Evolutionary conservation across 2,329 filamentous ascomycete species (phyloP).

Genomic region (Arthrobotrys entomopaga): DNA sequence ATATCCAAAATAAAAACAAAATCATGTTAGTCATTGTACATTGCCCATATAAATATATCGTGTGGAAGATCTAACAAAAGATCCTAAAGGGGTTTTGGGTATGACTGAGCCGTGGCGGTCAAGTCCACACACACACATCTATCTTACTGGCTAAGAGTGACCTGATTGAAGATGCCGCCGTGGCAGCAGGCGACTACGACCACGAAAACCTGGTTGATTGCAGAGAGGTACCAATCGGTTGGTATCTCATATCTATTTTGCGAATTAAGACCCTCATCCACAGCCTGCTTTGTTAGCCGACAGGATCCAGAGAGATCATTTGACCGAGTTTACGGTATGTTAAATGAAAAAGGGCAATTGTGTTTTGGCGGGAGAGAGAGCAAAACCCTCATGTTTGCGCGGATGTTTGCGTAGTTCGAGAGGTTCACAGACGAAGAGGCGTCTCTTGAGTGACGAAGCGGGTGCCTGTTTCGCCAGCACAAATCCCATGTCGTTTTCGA

Average conservation of each 20-base stretch:
- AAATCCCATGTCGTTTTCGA: constrained; percentile 8
- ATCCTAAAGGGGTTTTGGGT: constrained; percentile 44
- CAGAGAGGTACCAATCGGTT: constrained; percentile 41
- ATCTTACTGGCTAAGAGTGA: constrained; percentile 49
- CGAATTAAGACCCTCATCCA: constrained; percentile 42
- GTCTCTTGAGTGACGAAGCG: constrained; percentile 49
- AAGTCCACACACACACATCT: constrained; percentile 30
- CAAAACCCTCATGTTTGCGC: constrained; percentile 51
- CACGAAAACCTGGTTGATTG: constrained; percentile 33
- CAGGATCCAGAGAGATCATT: constrained; percentile 55
- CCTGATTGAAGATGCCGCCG: constrained; percentile 25
- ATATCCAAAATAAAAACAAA: constrained; percentile 38
- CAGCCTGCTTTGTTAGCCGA: constrained; percentile 53
- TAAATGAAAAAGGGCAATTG: constrained; percentile 36
- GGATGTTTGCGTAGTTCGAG: constrained; percentile 37
- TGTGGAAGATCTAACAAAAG: constrained; percentile 35
- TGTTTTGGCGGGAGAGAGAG: constrained; percentile 23
- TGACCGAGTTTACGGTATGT: constrained; percentile 31
- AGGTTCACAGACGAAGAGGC: constrained; percentile 38
- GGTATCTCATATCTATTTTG: constrained; percentile 40
- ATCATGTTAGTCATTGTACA: constrained; percentile 50
- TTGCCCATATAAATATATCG: constrained; percentile 36
- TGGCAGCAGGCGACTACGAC: constrained; percentile 22
- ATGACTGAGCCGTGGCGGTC: constrained; percentile 47
- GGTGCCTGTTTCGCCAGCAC: constrained; percentile 48